phyloP scores from a whole-genome alignment of 2,329 filamentous ascomycete species.

The Aureobasidium sp. region DNA sequence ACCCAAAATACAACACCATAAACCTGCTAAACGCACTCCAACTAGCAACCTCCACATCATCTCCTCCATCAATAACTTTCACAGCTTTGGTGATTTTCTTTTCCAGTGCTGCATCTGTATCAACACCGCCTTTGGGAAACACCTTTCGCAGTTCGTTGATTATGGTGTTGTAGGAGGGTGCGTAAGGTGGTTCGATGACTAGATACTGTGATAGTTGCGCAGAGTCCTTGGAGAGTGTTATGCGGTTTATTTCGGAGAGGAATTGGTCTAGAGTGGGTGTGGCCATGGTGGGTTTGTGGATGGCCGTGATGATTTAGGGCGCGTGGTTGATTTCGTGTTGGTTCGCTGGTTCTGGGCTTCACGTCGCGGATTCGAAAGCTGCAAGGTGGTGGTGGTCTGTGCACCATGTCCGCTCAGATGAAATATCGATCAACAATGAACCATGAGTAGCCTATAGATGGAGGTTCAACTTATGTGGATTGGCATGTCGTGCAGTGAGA shows the following conservation, averaged over 20 bases:
- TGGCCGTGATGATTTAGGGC: neutral
- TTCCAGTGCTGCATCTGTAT: constrained; percentile 49
- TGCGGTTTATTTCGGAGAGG: constrained; percentile 55
- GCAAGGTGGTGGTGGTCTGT: constrained; percentile 3
- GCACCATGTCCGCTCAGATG: neutral
- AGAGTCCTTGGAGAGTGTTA: constrained; percentile 59
- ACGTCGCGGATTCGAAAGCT: neutral
- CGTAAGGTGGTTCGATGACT: constrained; percentile 65
- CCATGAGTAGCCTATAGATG: neutral
- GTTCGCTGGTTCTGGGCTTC: neutral
- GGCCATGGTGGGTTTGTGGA: constrained; percentile 16
- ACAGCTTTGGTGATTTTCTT: constrained; percentile 58
- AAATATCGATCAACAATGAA: neutral
- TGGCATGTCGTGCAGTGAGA: neutral
- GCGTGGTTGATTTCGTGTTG: neutral
- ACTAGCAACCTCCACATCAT: constrained; percentile 53
- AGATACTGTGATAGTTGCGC: constrained; percentile 61
- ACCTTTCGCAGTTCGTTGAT: constrained; percentile 57
- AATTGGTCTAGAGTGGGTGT: constrained; percentile 62
- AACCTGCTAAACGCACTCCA: constrained; percentile 77
- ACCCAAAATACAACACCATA: constrained; percentile 72
- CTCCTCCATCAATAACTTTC: constrained; percentile 53
- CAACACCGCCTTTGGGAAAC: constrained; percentile 41
- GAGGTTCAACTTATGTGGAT: too few relatives aligned
- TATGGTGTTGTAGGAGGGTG: constrained; percentile 61